Evolutionary conservation across 352 stramenopile genomes (phyloP).

Genomic region (Aphanomyces euteiches): DNA sequence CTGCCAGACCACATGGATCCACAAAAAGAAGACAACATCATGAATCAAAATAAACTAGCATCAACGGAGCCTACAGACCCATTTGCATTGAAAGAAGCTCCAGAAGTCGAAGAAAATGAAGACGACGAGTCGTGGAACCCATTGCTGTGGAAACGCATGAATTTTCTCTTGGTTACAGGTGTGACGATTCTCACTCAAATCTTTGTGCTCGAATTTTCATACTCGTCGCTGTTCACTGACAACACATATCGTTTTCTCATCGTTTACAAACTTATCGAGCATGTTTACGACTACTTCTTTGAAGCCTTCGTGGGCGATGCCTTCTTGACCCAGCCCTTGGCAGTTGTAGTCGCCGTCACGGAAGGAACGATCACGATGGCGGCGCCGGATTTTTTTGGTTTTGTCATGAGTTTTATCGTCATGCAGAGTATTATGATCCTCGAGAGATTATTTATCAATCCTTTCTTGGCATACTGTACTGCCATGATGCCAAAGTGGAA

Average conservation of each 20-base stretch:
- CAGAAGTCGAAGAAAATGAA: conserved; percentile 48
- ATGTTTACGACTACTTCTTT: conserved; percentile 76
- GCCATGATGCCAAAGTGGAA: conserved; percentile 90
- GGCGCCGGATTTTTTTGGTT: conserved; percentile 93
- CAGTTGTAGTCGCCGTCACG: conserved; percentile 86
- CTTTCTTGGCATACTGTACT: conserved; percentile 70
- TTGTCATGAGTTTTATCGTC: conserved; percentile 93
- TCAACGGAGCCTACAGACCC: conserved; percentile 42
- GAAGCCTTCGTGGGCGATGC: conserved; percentile 88
- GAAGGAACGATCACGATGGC: conserved; percentile 95
- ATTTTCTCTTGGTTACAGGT: conserved; percentile 86
- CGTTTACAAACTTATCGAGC: conserved; percentile 86
- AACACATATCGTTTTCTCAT: conserved; percentile 91
- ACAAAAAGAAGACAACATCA: conserved; percentile 67
- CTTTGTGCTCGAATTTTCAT: conserved; percentile 96
- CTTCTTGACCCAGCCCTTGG: conserved; percentile 86
- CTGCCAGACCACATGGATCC: conserved; percentile 82
- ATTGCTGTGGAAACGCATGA: conserved; percentile 86
- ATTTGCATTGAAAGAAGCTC: conserved; percentile 50
- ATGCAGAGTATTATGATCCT: conserved; percentile 90
- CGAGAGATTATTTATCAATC: conserved; percentile 93
- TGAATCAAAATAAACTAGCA: conserved; percentile 41
- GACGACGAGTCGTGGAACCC: conserved; percentile 79
- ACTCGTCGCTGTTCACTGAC: conserved; percentile 88
- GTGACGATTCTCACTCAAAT: conserved; percentile 71